Evolutionary conservation across 192 early-diverging fungal genomes (phyloP).

Genomic region (Lunasporangiospora selenospora): DNA sequence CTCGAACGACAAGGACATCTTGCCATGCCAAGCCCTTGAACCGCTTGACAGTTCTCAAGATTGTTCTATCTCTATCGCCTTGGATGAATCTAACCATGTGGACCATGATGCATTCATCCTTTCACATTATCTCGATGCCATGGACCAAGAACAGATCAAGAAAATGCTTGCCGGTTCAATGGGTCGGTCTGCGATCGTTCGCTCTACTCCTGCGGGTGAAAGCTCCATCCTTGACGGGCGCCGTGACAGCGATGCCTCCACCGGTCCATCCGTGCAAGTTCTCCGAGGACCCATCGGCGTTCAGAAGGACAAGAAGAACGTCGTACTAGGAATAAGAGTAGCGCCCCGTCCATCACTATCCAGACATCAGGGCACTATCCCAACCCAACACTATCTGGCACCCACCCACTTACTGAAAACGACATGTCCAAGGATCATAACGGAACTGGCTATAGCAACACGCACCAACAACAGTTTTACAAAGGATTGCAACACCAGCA

Average conservation of each 20-base stretch:
- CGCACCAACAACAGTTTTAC: constrained; percentile 1
- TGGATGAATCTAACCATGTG: too few species aligned
- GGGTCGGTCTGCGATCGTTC: constrained; percentile 3
- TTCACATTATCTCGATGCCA: constrained; percentile 11
- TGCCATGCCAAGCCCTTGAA: too few species aligned
- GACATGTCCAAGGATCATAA: too few species aligned
- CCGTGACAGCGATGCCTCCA: constrained; percentile 7
- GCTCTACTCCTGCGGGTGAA: too few species aligned
- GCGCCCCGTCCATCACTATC: not conserved
- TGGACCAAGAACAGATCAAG: constrained; percentile 4
- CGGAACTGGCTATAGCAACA: too few species aligned
- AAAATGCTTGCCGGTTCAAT: not conserved
- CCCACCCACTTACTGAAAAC: too few species aligned
- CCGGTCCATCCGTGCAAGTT: not conserved
- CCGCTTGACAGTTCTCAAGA: too few species aligned
- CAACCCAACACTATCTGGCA: too few species aligned
- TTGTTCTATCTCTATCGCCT: too few species aligned
- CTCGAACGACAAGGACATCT: constrained; percentile 18
- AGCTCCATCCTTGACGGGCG: not conserved
- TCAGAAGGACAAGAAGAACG: not conserved
- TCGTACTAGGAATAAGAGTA: not conserved
- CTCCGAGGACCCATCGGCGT: constrained; percentile 1
- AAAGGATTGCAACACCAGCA: constrained; percentile 2
- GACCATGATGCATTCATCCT: constrained; percentile 10
- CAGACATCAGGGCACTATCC: not conserved